Evolutionary conservation across 768 basidiomycete genomes (phyloP), one percentile per base, ranked within the genome.

Genomic region (Multifurca ochricompacta): DNA sequence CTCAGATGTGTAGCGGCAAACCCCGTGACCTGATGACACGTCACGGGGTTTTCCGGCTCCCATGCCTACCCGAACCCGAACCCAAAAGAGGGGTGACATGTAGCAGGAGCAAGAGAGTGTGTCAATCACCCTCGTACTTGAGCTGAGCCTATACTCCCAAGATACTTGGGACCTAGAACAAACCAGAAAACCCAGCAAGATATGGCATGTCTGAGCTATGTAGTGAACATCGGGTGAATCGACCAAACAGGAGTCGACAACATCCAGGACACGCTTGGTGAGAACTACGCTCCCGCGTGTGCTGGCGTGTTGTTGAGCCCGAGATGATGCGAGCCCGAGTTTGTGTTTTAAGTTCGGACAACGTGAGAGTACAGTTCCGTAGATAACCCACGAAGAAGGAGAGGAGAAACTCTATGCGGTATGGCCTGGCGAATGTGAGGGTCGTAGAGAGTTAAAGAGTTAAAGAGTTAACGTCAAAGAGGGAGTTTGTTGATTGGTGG

Each of bases 221-320:
- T 14, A 21, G 34, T 3, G 6, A 28, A 25, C 10, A 11, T 42
- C 19, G 32, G 7, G 18, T 4, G 25, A 7, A 10, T 11, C 18
- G 28, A 30, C 11, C 2, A 6, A 27, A 1, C 45, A 43, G 14
- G 16, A 27, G 3, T 16, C 14, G 35, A 18, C 28, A 19, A 11
- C n/a, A 42, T 54, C 58, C 53, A 30, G 42, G 39, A 48, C 71
- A 68, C 68, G 70, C 66, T 71, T 74, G 69, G 53, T 65, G 71
- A 77, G 76, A 56, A 74, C 73, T 67, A 63, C 75, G 73, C 75
- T 76, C 73, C 69, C 73, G 66, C 69, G 39, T 56, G 34, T 36
- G 14, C 54, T 46, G 32, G 21, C 11, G 4, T n/a, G n/a, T 34
- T 36, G 27, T 16, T 41, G 27, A 27, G 35, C 8, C 16, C 21